A percentile compares a stretch with the other conserved stretches of the same genome.
Conservation (phyloP, 2,329 filamentous ascomycete species). For the Herpotrichia juniperi region DNA sequence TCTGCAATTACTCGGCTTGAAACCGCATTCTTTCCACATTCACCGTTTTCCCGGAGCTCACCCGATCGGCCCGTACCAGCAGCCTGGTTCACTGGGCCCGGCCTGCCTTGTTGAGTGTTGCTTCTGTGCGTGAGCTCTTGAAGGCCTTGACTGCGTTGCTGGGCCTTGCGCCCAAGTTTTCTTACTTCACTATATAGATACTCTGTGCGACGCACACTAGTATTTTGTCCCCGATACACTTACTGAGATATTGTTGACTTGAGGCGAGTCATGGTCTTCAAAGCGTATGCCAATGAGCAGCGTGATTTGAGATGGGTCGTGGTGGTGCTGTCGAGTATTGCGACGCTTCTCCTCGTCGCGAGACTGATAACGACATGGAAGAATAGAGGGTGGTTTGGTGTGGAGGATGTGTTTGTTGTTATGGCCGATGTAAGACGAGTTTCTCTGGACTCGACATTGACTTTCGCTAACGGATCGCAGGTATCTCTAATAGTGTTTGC, state of each 20-base stretch:
- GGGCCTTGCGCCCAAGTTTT: neutral
- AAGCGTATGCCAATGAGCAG: slow-evolving; percentile 27
- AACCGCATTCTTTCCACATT: neutral
- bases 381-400: slow-evolving; percentile 31
- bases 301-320: slow-evolving; percentile 30
- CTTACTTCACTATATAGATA: neutral
- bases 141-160: neutral
- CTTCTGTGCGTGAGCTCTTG: neutral
- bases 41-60: neutral
- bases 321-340: slow-evolving; percentile 20
- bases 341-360: slow-evolving; percentile 19
- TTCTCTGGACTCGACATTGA: neutral
- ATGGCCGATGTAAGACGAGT: slow-evolving; percentile 21
- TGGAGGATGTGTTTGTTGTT: slow-evolving; percentile 31
- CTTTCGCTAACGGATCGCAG: neutral
- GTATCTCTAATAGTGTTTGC: neutral
- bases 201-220: neutral
- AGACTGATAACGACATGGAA: slow-evolving; percentile 25
- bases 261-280: slow-evolving; percentile 18
- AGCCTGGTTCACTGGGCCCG: neutral
- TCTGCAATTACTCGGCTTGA: neutral
- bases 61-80: neutral
- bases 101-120: neutral
- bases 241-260: neutral
- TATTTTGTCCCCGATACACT: neutral